Conservation (phyloP, 495 filamentous ascomycete genomes). For the Opeltia flavorubescens region DNA sequence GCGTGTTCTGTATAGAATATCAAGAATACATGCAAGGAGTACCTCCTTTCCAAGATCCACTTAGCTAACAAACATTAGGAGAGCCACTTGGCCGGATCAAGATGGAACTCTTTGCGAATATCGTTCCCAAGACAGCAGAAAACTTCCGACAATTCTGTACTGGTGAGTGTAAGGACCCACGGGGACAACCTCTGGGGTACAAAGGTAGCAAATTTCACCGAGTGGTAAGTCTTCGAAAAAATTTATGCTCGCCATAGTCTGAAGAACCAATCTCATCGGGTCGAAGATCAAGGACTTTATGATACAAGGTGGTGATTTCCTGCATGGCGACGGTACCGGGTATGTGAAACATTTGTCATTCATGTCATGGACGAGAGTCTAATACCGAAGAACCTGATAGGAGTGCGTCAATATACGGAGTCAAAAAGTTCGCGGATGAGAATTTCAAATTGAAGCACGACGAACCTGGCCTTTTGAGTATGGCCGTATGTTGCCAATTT, state of each 20-base stretch:
- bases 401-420: constrained; percentile 74
- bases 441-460: constrained; percentile 75
- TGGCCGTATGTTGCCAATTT: constrained; percentile 59
- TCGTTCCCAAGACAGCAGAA: constrained; percentile 79
- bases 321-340: constrained; percentile 90
- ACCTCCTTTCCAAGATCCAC: too few relatives aligned
- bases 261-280: neutral
- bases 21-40: too few relatives aligned
- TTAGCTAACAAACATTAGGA: constrained; percentile 32
- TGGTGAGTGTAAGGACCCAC: constrained; percentile 70
- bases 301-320: constrained; percentile 92
- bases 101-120: constrained; percentile 80
- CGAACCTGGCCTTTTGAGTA: constrained; percentile 64
- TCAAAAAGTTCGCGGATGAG: constrained; percentile 76
- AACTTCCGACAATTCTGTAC: constrained; percentile 98
- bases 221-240: constrained; percentile 43
- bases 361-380: too few relatives aligned
- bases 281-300: constrained; percentile 91
- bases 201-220: constrained; percentile 92
- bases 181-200: constrained; percentile 79
- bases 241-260: neutral
- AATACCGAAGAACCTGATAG: too few relatives aligned
- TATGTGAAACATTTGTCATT: too few relatives aligned
- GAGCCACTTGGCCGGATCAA: constrained; percentile 85
- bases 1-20: constrained; percentile 2